These are phyloP conservation scores for Castanea sativa DNA, from an alignment of 306 rosid genomes.

Conservation along the genomic window DNA sequence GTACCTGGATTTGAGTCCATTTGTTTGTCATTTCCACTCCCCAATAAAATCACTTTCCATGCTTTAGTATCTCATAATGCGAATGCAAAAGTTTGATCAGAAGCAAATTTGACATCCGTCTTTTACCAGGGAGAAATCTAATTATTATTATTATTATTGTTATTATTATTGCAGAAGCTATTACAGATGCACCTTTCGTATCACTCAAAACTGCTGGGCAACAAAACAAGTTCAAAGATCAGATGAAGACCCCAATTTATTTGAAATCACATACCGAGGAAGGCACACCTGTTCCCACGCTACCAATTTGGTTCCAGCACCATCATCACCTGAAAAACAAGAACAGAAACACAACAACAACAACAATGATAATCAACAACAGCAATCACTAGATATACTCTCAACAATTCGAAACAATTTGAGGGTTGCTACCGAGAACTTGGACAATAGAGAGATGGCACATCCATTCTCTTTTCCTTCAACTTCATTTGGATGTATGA, in stretches of 20 bases:
- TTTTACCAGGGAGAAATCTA: slow-evolving; percentile 18
- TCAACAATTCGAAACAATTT: slow-evolving; percentile 19
- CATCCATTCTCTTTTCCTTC: slow-evolving; percentile 62
- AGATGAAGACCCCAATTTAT: slow-evolving; percentile 70
- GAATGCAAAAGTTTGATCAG: background rate
- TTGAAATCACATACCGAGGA: slow-evolving; percentile 81
- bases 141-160: slow-evolving; percentile 20
- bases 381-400: slow-evolving; percentile 28
- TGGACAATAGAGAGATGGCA: slow-evolving; percentile 36
- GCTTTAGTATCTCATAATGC: background rate
- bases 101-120: background rate
- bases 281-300: slow-evolving; percentile 75
- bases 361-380: slow-evolving; percentile 6
- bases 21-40: too few species aligned
- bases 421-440: slow-evolving; percentile 31
- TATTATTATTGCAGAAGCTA: slow-evolving; percentile 74
- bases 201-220: slow-evolving; percentile 74
- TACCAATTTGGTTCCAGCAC: slow-evolving; percentile 35
- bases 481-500: slow-evolving; percentile 40
- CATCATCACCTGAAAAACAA: slow-evolving; percentile 57
- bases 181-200: slow-evolving; percentile 90
- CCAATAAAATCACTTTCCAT: too few species aligned
- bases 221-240: slow-evolving; percentile 96
- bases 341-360: slow-evolving; percentile 36
- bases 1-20: too few species aligned